Percentiles rank a stretch among this genome's conserved stretches.
Evolutionary conservation across 495 filamentous ascomycete species (phyloP).

Genomic region (Thermothielavioides terrestris): DNA sequence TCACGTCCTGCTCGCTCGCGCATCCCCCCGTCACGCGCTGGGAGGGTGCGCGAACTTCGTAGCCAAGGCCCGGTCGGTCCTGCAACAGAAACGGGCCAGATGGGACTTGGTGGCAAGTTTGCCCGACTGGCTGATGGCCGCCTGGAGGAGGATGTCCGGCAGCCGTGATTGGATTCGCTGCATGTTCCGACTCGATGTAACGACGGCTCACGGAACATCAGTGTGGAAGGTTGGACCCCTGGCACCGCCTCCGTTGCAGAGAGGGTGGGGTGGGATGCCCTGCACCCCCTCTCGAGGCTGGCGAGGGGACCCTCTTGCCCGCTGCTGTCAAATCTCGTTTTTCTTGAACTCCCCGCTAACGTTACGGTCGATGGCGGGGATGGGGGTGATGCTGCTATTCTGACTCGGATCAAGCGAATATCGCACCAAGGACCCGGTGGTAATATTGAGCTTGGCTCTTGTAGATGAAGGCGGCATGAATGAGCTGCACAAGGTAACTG

Average conservation of each 20-base stretch:
- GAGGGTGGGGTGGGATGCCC: too few species aligned
- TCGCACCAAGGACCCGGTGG: background rate
- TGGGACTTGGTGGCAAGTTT: conserved; percentile 1
- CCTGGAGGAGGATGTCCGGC: conserved; percentile 2
- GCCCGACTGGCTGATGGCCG: conserved; percentile 4
- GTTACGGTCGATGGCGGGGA: too few species aligned
- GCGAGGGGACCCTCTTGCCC: background rate
- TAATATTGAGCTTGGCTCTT: background rate
- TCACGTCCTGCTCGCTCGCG: background rate
- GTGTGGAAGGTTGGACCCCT: conserved; percentile 16
- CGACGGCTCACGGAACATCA: conserved; percentile 21
- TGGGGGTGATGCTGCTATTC: background rate
- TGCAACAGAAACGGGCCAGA: conserved; percentile 16
- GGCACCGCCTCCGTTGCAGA: conserved; percentile 2
- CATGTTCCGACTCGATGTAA: conserved; percentile 18
- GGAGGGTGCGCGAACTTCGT: too few species aligned
- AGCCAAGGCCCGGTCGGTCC: background rate
- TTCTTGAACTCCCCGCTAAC: too few species aligned
- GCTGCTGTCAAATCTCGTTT: too few species aligned
- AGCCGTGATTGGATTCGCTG: conserved; percentile 18
- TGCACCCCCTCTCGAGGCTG: background rate
- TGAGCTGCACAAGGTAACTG: background rate
- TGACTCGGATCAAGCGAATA: background rate
- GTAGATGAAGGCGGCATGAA: conserved; percentile 1
- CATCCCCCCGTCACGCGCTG: background rate